Base-by-base conservation (phyloP, 495 filamentous ascomycete genomes). In the Evernia prunastri region DNA sequence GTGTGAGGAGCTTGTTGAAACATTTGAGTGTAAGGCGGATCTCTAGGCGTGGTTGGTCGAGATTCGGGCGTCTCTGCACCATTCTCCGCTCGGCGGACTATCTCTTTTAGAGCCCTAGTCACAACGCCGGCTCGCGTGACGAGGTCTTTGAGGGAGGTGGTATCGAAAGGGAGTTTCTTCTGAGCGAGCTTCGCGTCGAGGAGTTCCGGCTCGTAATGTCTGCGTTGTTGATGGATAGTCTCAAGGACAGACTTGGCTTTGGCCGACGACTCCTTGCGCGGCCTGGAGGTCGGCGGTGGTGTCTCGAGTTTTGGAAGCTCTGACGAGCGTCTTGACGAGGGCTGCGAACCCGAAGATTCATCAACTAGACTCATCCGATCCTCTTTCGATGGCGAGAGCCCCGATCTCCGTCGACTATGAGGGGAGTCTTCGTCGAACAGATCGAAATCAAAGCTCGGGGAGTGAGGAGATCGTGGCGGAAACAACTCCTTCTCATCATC, bases 81-180 rank as follows among this genome's bases (percentile, higher is more conserved):
- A 47, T 87, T 86, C 70, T 96, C 91, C 49, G 89, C 90, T 69
- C 86, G 86, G 59, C 90, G 88, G 66, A 94, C 84, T 17, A 89
- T 79, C 61, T 92, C 89, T 54, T 88, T 87, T 57, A 92, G 75
- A 8, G 83, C 81, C 64, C 89, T 85, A 13, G 83, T 88, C 29
- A 96, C 82, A 17, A 86, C 86, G 37, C 86, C 87, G 4, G 92
- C 91, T 45, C 92, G 87, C 63, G 89, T 86, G 23, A 97, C 92
- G 56, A 97, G 80, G 72, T 93, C 89, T 64, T 87, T 86, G 27
- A 97, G 84, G 63, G 90, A 95, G 39, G 88, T 90, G 13, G 91
- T 96, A 71, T 96, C 92, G 68, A 97, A 97, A 18, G 90, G 89
- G 39, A 96, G 85, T 73, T 95, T 95, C 66, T 88, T 87, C 51